Conservation (phyloP, 75 land plant genomes). For the Cryptomeria japonica region DNA sequence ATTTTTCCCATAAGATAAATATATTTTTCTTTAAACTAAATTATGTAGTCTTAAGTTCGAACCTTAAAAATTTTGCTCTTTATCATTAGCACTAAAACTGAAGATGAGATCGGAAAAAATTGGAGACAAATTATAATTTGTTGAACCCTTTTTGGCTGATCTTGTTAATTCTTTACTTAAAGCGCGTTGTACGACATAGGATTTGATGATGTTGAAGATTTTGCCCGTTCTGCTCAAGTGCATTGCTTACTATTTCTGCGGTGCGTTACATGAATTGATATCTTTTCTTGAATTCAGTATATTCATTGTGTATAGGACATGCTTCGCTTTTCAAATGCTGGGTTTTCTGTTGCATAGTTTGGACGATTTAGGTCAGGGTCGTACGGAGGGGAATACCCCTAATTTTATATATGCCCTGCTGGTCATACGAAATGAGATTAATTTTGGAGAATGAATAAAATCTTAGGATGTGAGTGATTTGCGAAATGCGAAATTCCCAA, state of each 20-base stretch:
- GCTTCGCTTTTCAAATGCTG: not conserved
- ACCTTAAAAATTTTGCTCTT: not conserved
- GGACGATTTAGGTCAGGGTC: not conserved
- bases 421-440: not conserved
- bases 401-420: not conserved
- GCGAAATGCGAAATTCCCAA: not conserved
- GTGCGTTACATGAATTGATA: not conserved
- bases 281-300: not conserved
- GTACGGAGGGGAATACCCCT: not conserved
- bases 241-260: not conserved
- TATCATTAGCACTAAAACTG: not conserved
- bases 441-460: not conserved
- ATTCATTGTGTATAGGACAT: not conserved
- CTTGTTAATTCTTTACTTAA: not conserved
- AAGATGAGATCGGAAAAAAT: not conserved
- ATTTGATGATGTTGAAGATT: too few relatives aligned
- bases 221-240: not conserved
- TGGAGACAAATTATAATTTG: not conserved
- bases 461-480: not conserved
- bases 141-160: not conserved
- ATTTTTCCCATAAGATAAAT: too few relatives aligned
- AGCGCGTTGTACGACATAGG: not conserved
- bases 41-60: too few relatives aligned
- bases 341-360: not conserved
- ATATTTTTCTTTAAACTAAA: too few relatives aligned